Percentiles rank a stretch among this genome's conserved stretches.
phyloP scores from a whole-genome alignment of 768 basidiomycete genomes.

The Suillus hirtellus region DNA sequence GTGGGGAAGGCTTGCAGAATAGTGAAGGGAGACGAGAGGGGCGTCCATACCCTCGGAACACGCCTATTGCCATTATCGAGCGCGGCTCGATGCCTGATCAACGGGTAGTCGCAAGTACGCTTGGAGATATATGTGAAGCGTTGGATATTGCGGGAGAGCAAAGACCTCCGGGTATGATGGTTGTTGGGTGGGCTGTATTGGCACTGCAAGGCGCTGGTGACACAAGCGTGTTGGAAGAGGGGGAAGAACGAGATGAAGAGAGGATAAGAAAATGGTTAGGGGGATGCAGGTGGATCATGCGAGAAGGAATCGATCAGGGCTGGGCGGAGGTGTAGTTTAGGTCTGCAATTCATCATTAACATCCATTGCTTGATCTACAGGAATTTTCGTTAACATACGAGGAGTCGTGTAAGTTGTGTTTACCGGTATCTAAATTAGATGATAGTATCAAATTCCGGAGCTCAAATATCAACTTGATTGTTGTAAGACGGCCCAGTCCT shows the following conservation, averaged over 20 bases:
- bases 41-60: conserved; percentile 64
- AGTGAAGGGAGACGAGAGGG: conserved; percentile 51
- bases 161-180: conserved; percentile 93
- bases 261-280: conserved; percentile 64
- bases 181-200: conserved; percentile 89
- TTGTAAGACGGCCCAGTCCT: neutral
- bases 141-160: conserved; percentile 80
- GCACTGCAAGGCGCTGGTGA: conserved; percentile 75
- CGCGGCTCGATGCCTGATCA: conserved; percentile 95
- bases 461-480: neutral
- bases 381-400: neutral
- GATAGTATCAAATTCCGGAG: neutral
- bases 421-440: neutral
- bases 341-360: conserved; percentile 9
- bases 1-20: conserved; percentile 16
- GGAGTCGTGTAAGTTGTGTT: neutral
- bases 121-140: conserved; percentile 68
- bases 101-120: conserved; percentile 75
- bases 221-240: conserved; percentile 67
- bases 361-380: neutral
- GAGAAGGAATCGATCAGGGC: conserved; percentile 58
- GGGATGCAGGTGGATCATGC: conserved; percentile 56
- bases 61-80: conserved; percentile 93
- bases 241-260: conserved; percentile 40
- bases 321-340: conserved; percentile 34